These are phyloP conservation scores for Barnettozyma sucrosica DNA, from an alignment of 805 yeast genomes.

Conservation along the genomic window DNA sequence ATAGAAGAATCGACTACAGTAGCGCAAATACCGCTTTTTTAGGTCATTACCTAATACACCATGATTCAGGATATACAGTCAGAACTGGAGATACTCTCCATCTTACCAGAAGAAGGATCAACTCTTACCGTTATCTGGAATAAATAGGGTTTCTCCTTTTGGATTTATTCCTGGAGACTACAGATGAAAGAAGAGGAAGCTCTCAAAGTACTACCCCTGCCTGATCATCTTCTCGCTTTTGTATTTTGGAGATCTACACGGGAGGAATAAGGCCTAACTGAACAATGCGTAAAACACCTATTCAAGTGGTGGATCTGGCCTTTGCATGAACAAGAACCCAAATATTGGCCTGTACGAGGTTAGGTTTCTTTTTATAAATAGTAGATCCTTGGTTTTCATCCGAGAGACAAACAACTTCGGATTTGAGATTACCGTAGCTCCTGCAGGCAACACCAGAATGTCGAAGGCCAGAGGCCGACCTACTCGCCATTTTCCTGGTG, in stretches of 20 bases:
- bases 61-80: slow-evolving; percentile 14
- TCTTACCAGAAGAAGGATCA: slow-evolving; percentile 11
- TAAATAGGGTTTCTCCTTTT: neutral
- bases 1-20: slow-evolving; percentile 17
- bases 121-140: neutral
- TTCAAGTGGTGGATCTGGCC: no score
- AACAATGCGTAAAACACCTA: no score
- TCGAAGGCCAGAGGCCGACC: no score
- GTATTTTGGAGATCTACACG: neutral
- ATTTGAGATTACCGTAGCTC: neutral
- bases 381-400: neutral
- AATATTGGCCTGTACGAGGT: no score
- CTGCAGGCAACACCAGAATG: no score
- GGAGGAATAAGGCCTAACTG: no score
- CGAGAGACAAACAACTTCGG: neutral
- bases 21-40: slow-evolving; percentile 8
- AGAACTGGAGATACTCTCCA: slow-evolving; percentile 13
- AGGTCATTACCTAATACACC: slow-evolving; percentile 18
- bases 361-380: no score
- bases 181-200: neutral
- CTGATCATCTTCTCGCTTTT: neutral
- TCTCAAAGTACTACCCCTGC: no score
- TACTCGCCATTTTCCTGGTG: no score
- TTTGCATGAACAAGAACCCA: no score
- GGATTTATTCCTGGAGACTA: neutral